These are phyloP conservation scores for Cutaneotrichosporon dermatis DNA, from an alignment of 1,284 basidiomycete species.

Conservation along the genomic window DNA sequence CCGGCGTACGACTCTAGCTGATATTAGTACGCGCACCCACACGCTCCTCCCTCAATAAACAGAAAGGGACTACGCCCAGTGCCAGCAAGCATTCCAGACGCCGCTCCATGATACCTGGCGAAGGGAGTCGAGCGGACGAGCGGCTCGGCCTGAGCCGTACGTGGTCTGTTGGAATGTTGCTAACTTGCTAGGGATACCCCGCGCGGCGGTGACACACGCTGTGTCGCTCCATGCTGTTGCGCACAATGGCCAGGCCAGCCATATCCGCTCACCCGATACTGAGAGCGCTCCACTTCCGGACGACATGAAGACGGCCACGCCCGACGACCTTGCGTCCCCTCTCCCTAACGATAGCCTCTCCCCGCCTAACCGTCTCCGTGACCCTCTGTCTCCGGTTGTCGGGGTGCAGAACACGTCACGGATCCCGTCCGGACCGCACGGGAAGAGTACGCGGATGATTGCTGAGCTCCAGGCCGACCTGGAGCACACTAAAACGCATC, in stretches of 20 bases:
- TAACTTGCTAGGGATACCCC: constrained; percentile 35
- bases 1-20: neutral
- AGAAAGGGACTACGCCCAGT: neutral
- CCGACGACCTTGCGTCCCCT: neutral
- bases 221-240: constrained; percentile 25
- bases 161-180: constrained; percentile 5
- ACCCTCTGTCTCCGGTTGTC: neutral
- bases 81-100: neutral
- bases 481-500: constrained; percentile 27
- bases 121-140: constrained; percentile 1
- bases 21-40: constrained; percentile 18
- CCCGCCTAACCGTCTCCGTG: neutral
- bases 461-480: constrained; percentile 43
- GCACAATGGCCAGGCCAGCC: neutral
- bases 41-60: constrained; percentile 10
- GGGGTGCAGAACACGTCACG: neutral
- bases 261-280: neutral
- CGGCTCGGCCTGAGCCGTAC: constrained; percentile 35
- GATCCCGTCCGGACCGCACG: constrained; percentile 18
- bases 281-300: neutral
- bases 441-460: constrained; percentile 39
- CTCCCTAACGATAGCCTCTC: neutral
- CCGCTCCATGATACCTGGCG: constrained; percentile 19
- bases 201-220: constrained; percentile 35
- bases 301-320: neutral